Conservation (phyloP, 73 alveolate species). For the Tetrahymena elliotti region DNA sequence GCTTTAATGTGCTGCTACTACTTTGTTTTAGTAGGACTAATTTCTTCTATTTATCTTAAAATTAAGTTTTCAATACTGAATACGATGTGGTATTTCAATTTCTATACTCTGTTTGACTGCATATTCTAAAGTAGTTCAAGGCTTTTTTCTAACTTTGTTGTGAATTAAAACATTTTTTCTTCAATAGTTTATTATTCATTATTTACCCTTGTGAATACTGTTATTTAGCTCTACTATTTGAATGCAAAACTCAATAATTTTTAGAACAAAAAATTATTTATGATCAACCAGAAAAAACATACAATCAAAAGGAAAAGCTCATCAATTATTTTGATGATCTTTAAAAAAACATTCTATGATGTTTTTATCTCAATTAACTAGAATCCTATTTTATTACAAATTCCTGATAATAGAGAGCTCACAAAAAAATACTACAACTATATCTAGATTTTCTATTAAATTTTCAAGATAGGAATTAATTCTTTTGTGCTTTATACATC, state of each 20-base stretch:
- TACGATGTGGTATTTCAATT: background rate
- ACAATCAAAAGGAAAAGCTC: background rate
- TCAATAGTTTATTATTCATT: background rate
- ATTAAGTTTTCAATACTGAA: background rate
- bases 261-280: background rate
- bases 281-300: background rate
- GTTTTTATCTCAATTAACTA: background rate
- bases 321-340: background rate
- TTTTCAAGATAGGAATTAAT: background rate
- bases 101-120: background rate
- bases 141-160: background rate
- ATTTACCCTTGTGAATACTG: background rate
- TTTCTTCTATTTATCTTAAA: background rate
- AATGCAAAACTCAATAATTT: background rate
- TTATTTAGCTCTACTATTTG: background rate
- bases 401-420: background rate
- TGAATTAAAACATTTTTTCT: background rate
- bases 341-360: background rate
- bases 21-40: background rate
- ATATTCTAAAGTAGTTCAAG: background rate
- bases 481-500: background rate
- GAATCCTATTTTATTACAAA: background rate
- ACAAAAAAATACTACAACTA: background rate
- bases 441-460: background rate
- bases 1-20: background rate